Conservation (phyloP, 768 basidiomycete genomes). For the Cyclocybe aegerita region DNA sequence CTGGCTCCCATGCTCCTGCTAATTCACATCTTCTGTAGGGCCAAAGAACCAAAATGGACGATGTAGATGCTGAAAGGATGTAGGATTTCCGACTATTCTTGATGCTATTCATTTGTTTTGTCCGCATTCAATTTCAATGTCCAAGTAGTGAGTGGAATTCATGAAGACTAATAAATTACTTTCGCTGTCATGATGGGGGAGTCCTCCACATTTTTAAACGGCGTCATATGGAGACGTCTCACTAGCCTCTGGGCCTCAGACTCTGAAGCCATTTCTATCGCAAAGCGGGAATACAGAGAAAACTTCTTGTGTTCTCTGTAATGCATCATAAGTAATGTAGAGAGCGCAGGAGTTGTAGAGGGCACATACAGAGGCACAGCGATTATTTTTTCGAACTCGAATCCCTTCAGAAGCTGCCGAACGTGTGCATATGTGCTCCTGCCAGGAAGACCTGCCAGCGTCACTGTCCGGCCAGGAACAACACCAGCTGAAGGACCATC, state of each 20-base stretch:
- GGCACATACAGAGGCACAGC: constrained; percentile 46
- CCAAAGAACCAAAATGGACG: constrained; percentile 62
- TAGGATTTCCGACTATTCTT: constrained; percentile 25
- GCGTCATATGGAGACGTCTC: constrained; percentile 60
- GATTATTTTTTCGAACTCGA: constrained; percentile 38
- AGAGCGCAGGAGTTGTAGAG: neutral
- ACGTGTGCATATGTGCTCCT: constrained; percentile 36
- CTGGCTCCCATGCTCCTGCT: too few relatives aligned
- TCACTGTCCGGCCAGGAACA: constrained; percentile 52
- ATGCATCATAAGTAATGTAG: neutral
- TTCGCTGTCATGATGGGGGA: constrained; percentile 21
- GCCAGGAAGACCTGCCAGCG: constrained; percentile 62
- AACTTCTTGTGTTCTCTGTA: constrained; percentile 27
- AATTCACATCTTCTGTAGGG: constrained; percentile 33
- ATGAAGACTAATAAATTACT: constrained; percentile 38
- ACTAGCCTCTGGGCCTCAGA: constrained; percentile 73
- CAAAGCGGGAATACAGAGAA: constrained; percentile 47
- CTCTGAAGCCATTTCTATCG: constrained; percentile 53
- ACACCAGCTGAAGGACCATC: constrained; percentile 56
- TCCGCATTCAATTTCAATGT: constrained; percentile 3
- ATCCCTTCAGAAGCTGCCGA: constrained; percentile 39
- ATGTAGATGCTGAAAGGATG: constrained; percentile 70
- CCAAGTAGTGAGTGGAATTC: neutral
- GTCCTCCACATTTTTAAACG: constrained; percentile 28
- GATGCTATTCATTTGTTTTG: constrained; percentile 18